phyloP scores from a whole-genome alignment of 2,329 filamentous ascomycete genomes.

The Fusarium sp. region DNA sequence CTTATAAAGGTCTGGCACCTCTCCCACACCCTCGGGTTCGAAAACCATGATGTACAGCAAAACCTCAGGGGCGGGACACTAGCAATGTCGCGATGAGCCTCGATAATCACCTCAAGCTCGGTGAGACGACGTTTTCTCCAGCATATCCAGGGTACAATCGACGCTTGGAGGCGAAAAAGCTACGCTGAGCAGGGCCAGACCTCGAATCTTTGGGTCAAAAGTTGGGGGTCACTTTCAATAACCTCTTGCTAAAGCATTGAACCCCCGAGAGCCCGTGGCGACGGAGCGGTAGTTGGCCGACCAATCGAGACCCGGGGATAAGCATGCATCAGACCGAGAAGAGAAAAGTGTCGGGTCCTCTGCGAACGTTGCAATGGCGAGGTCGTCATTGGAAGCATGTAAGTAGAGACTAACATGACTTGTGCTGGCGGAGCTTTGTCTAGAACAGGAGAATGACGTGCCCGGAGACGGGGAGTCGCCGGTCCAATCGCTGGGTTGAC shows the following conservation, averaged over 20 bases:
- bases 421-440: conserved; percentile 21
- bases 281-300: not conserved
- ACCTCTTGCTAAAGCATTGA: conserved; percentile 3
- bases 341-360: not conserved
- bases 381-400: conserved; percentile 6
- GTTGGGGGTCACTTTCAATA: conserved; percentile 1
- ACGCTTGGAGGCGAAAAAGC: not conserved
- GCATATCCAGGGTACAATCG: no score
- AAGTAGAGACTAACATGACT: conserved; percentile 14
- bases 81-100: conserved; percentile 42
- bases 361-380: not conserved
- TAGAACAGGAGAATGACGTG: conserved; percentile 38
- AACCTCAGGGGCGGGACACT: not conserved
- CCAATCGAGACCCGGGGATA: conserved; percentile 35
- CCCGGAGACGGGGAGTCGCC: conserved; percentile 5
- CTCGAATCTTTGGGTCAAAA: not conserved
- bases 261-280: conserved; percentile 14
- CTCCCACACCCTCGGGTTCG: not conserved
- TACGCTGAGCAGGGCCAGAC: not conserved
- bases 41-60: not conserved
- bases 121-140: not conserved
- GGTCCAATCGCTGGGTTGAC: conserved; percentile 37
- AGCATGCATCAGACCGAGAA: conserved; percentile 5
- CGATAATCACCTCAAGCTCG: conserved; percentile 41
- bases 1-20: conserved; percentile 37